Conservation (phyloP, 768 basidiomycete species). For the Scleroderma citrinum region DNA sequence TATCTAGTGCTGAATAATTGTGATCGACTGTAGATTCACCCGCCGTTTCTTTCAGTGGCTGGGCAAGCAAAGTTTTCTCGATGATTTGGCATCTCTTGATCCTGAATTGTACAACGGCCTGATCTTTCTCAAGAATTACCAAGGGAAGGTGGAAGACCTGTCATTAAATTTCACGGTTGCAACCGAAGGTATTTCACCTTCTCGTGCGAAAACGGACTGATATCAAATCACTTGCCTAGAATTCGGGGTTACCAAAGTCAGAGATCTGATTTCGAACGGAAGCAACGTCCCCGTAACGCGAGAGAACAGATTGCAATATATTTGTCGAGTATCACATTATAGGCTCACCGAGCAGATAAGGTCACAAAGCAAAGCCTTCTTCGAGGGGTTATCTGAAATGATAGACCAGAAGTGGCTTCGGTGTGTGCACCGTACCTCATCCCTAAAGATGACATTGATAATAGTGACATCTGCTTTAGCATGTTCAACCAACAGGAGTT, state of each 20-base stretch:
- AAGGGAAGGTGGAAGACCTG: slow-evolving; percentile 80
- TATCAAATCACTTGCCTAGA: slow-evolving; percentile 39
- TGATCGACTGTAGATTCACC: neutral
- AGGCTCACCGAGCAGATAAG: slow-evolving; percentile 86
- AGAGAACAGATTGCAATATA: slow-evolving; percentile 87
- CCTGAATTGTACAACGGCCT: slow-evolving; percentile 90
- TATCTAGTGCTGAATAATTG: neutral
- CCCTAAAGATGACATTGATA: slow-evolving; percentile 4
- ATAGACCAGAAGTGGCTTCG: slow-evolving; percentile 87
- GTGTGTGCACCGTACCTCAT: slow-evolving; percentile 28
- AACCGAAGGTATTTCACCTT: slow-evolving; percentile 55
- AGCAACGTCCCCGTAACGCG: slow-evolving; percentile 78
- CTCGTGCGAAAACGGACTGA: neutral
- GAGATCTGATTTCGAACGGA: slow-evolving; percentile 80
- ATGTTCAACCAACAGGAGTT: slow-evolving; percentile 99
- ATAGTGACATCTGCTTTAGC: slow-evolving; percentile 30
- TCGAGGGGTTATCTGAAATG: slow-evolving; percentile 88
- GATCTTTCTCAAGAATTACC: slow-evolving; percentile 88
- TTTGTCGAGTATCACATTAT: slow-evolving; percentile 84
- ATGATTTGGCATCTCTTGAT: slow-evolving; percentile 89
- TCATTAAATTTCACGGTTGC: slow-evolving; percentile 86
- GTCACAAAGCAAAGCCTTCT: slow-evolving; percentile 78
- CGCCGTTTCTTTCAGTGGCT: slow-evolving; percentile 60
- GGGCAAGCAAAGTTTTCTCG: slow-evolving; percentile 84
- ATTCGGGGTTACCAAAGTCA: slow-evolving; percentile 68